Percentiles rank a stretch among this genome's conserved stretches.
Evolutionary conservation across 164 flowering plant species (phyloP).

Genomic region (Paratinospora sagittata): DNA sequence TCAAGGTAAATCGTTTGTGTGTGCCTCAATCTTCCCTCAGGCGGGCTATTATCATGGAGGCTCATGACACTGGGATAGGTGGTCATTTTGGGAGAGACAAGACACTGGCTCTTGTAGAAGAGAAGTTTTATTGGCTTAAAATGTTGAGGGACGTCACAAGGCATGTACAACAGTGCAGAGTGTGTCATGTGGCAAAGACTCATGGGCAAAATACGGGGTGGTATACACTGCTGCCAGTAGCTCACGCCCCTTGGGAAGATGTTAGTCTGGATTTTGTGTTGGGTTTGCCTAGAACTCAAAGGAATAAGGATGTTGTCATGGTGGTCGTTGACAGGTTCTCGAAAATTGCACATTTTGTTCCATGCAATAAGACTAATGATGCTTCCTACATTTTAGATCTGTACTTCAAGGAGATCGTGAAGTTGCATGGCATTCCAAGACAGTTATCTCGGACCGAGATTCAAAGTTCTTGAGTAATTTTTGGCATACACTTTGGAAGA

Average conservation of each 20-base stretch:
- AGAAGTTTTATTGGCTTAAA: constrained; percentile 16
- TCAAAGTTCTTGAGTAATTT: too few species aligned
- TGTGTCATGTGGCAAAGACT: constrained; percentile 8
- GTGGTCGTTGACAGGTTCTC: constrained; percentile 8
- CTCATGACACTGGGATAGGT: constrained; percentile 14
- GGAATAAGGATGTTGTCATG: constrained; percentile 2
- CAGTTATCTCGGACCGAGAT: too few species aligned
- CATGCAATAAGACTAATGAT: constrained; percentile 2
- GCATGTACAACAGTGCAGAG: constrained; percentile 9
- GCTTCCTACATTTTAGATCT: background rate
- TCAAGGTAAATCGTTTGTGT: constrained; percentile 1
- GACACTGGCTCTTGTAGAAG: constrained; percentile 12
- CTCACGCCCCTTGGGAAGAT: constrained; percentile 16
- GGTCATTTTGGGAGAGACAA: constrained; percentile 20
- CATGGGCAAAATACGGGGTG: constrained; percentile 11
- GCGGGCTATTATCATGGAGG: constrained; percentile 9
- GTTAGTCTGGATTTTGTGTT: constrained; percentile 13
- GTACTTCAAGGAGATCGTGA: too few species aligned
- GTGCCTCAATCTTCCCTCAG: constrained; percentile 1
- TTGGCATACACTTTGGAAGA: too few species aligned
- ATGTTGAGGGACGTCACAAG: constrained; percentile 1
- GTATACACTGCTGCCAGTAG: constrained; percentile 9
- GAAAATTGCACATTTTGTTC: constrained; percentile 6
- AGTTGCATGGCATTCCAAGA: too few species aligned
- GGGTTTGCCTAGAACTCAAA: constrained; percentile 9